A percentile compares a stretch with the other conserved stretches of the same genome.
Evolutionary conservation across 148 eudicot species (phyloP).

Genomic region (Persicaria maculosa): DNA sequence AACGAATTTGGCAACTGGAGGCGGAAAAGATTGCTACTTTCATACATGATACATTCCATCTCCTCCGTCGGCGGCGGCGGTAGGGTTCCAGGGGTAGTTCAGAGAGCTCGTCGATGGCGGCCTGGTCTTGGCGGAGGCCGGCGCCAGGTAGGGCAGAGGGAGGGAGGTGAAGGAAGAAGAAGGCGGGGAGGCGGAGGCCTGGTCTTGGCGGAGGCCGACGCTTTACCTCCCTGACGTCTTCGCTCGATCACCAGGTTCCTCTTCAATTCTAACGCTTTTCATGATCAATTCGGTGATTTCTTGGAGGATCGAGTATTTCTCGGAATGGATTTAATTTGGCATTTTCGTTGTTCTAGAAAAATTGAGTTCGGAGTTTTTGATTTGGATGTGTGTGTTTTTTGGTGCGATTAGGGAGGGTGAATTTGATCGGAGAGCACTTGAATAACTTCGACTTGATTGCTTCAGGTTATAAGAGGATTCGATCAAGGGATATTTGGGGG

Average conservation of each 20-base stretch:
- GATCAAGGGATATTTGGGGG: conserved; percentile 93
- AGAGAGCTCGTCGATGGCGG: too few species aligned
- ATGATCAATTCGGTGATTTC: not conserved
- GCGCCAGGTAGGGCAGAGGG: too few species aligned
- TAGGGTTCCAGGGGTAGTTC: too few species aligned
- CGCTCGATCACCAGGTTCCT: conserved; percentile 85
- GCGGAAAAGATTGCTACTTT: too few species aligned
- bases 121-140: too few species aligned
- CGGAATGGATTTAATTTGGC: not conserved
- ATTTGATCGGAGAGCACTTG: conserved; percentile 86
- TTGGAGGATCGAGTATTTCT: not conserved
- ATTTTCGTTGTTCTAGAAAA: not conserved
- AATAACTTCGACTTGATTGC: not conserved
- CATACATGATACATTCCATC: too few species aligned
- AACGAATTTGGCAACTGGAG: too few species aligned
- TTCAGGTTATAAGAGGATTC: conserved; percentile 76
- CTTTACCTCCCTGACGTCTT: conserved; percentile 45
- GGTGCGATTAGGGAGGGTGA: conserved; percentile 54
- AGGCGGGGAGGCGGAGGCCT: too few species aligned
- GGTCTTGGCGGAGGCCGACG: too few species aligned
- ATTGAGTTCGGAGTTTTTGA: not conserved
- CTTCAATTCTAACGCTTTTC: not conserved
- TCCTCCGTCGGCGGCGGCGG: too few species aligned
- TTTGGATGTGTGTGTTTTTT: conserved; percentile 1
- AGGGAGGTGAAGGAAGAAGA: too few species aligned